Evolutionary conservation across 1,284 basidiomycete genomes (phyloP).

Genomic region (Veloboletus limbatus): DNA sequence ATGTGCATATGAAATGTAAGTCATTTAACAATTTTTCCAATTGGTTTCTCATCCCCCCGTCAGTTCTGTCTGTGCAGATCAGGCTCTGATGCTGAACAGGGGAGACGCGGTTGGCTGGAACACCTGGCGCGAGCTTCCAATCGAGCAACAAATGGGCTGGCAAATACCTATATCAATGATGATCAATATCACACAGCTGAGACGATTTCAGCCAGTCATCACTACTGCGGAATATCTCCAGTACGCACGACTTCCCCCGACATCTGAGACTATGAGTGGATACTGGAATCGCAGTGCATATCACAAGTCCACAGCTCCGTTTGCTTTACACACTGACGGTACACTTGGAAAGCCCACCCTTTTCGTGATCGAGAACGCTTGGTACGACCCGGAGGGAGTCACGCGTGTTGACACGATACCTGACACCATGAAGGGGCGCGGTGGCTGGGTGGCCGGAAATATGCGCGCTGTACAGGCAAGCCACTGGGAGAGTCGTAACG

Average conservation of each 20-base stretch:
- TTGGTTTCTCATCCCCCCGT: not conserved
- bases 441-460: slow-evolving; percentile 22
- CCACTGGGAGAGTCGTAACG: slow-evolving; percentile 16
- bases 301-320: slow-evolving; percentile 12
- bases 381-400: slow-evolving; percentile 35
- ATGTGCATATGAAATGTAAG: slow-evolving; percentile 36
- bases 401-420: slow-evolving; percentile 35
- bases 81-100: slow-evolving; percentile 38
- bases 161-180: slow-evolving; percentile 36
- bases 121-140: slow-evolving; percentile 35
- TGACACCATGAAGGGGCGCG: slow-evolving; percentile 16
- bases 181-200: slow-evolving; percentile 41
- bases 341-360: slow-evolving; percentile 20
- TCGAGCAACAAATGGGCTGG: slow-evolving; percentile 39
- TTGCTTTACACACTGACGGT: not conserved
- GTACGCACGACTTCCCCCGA: slow-evolving; percentile 32
- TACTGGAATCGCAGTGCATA: slow-evolving; percentile 36
- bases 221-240: slow-evolving; percentile 38
- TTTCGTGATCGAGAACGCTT: slow-evolving; percentile 35
- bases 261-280: slow-evolving; percentile 35
- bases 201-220: slow-evolving; percentile 35
- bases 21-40: not conserved
- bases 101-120: slow-evolving; percentile 36
- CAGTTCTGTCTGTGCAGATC: slow-evolving; percentile 31
- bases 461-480: slow-evolving; percentile 14